phyloP scores from a whole-genome alignment of 2,329 filamentous ascomycete species.

The Apiospora marii region DNA sequence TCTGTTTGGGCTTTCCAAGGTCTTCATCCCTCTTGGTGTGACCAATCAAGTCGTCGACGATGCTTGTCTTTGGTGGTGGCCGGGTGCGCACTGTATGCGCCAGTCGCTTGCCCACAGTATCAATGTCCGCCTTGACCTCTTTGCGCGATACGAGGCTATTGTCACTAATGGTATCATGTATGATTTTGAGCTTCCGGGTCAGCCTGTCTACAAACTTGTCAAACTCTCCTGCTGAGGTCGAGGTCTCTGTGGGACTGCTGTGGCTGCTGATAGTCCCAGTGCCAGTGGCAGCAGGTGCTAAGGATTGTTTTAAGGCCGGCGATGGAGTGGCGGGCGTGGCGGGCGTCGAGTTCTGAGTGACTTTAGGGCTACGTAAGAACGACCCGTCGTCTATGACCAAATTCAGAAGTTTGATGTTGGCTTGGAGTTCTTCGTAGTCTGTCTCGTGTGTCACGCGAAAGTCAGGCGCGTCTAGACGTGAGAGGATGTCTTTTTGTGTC shows the following conservation, averaged over 20 bases:
- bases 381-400: conserved; percentile 74
- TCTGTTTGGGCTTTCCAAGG: conserved; percentile 51
- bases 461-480: conserved; percentile 54
- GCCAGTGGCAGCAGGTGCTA: not conserved
- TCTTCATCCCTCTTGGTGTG: conserved; percentile 45
- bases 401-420: conserved; percentile 74
- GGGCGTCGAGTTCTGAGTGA: conserved; percentile 36
- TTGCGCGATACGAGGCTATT: conserved; percentile 76
- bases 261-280: not conserved
- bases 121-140: conserved; percentile 78
- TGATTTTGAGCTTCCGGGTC: conserved; percentile 62
- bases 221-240: conserved; percentile 55
- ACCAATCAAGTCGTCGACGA: conserved; percentile 51
- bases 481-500: conserved; percentile 52
- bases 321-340: conserved; percentile 37
- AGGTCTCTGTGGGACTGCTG: not conserved
- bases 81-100: conserved; percentile 74
- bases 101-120: conserved; percentile 78
- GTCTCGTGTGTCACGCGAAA: conserved; percentile 64
- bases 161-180: conserved; percentile 73
- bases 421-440: conserved; percentile 73
- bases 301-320: conserved; percentile 34
- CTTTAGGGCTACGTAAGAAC: conserved; percentile 28
- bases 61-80: conserved; percentile 59
- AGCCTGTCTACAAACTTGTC: conserved; percentile 76